These are phyloP conservation scores for Paramyrothecium roridum DNA, from an alignment of 2,329 filamentous ascomycete genomes.

Conservation along the genomic window DNA sequence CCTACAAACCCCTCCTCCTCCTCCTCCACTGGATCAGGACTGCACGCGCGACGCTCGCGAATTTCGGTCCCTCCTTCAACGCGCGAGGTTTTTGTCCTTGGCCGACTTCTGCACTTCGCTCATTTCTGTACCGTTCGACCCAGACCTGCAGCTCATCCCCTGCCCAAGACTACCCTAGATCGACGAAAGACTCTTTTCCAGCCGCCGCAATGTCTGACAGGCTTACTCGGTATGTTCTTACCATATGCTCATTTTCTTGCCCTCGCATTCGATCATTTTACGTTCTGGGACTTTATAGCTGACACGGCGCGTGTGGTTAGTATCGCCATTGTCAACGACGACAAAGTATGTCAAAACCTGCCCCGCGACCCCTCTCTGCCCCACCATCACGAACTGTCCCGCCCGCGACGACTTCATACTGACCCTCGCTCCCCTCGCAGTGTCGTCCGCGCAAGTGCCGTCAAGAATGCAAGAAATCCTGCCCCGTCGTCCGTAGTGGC, in stretches of 20 bases:
- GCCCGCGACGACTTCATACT: conserved; percentile 10
- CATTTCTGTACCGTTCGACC: no score
- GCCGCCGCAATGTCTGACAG: conserved; percentile 76
- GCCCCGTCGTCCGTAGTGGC: conserved; percentile 93
- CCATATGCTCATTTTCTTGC: neutral
- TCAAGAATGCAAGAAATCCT: conserved; percentile 99
- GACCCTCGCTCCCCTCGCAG: conserved; percentile 24
- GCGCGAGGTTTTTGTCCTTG: neutral
- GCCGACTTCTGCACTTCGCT: neutral
- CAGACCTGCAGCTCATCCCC: neutral
- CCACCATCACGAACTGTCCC: conserved; percentile 12
- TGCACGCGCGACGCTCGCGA: neutral
- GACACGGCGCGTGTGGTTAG: conserved; percentile 43
- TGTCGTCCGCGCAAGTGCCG: conserved; percentile 71
- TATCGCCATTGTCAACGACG: conserved; percentile 97
- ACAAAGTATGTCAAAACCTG: conserved; percentile 66
- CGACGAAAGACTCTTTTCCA: conserved; percentile 3
- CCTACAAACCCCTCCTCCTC: conserved; percentile 1
- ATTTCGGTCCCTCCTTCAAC: neutral
- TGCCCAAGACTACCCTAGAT: neutral
- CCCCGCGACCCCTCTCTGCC: conserved; percentile 14
- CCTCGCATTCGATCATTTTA: no score
- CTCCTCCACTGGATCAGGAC: conserved; percentile 1
- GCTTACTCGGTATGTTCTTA: conserved; percentile 77
- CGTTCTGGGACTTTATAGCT: conserved; percentile 11